phyloP scores from a whole-genome alignment of 2,329 filamentous ascomycete genomes.

The Trichoderma harzianum region DNA sequence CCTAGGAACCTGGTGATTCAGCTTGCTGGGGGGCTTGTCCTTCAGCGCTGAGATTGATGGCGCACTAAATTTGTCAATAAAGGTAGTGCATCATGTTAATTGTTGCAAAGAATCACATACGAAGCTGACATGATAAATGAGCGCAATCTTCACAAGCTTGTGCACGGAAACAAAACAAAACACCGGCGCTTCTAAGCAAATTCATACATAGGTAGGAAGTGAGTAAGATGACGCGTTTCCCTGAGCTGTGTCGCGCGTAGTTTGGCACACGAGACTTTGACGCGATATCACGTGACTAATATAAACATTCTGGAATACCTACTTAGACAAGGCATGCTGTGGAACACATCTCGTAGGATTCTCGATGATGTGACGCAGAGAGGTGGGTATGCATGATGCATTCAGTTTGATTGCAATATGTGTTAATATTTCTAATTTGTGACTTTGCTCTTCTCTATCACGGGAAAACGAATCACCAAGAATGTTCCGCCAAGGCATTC shows the following conservation, averaged over 20 bases:
- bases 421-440: not conserved
- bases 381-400: not conserved
- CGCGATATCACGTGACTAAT: conserved; percentile 7
- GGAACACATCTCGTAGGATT: not conserved
- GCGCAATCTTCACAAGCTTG: not conserved
- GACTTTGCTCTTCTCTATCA: not conserved
- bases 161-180: not conserved
- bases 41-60: not conserved
- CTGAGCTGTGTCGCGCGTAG: not conserved
- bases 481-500: not conserved
- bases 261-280: not conserved
- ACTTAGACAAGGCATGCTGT: not conserved
- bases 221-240: not conserved
- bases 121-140: not conserved
- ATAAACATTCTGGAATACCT: not conserved
- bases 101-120: not conserved
- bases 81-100: not conserved
- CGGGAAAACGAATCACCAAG: not conserved
- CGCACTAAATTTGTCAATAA: not conserved
- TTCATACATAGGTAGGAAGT: not conserved
- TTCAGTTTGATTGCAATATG: not conserved
- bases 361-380: not conserved
- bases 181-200: not conserved
- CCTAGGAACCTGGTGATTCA: not conserved
- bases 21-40: not conserved